Base-by-base conservation (phyloP, 176 grass and related monocot genomes). In the Oryza australiensis region DNA sequence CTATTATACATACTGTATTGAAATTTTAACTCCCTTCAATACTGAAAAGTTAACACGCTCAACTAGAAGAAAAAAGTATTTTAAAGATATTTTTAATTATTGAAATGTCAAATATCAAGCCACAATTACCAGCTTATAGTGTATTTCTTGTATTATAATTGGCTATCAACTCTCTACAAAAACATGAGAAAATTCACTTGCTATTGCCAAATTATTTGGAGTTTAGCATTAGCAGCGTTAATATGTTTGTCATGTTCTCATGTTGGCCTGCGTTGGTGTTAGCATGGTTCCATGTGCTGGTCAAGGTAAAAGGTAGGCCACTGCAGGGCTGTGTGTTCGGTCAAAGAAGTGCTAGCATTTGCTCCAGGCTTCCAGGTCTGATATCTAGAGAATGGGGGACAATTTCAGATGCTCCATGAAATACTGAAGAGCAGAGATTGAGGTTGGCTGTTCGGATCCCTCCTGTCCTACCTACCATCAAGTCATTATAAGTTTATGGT, bases 361-460 rank as follows among this genome's bases (percentile, higher is more conserved):
- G 71, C 26, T 53, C 29, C 15, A 77, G 55, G 55, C 22, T 24
- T 5, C 55, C 55, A 23, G 20, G 7, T 9, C 8, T 60, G 55
- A 9, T n/a, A 60, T 60, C 22, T 60, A 24, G 55, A 23, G 55
- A 60, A 24, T 60, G 55, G 55, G 7, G 9, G 22, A 60, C 7
- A 60, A 60, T 23, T 60, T 9, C 22, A 60, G 55, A 24, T 60
- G 55, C 20, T 60, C 55, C 55, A 24, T 60, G 22, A 23, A 23
- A 60, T 24, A 60, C 55, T 60, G 22, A 24, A 57, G 55, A 9
- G 22, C 22, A 22, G 30, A 79, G 65, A 67, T n/a, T 5, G 16
- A 80, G 46, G n/a, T 62, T 67, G 49, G 66, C 28, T 77, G 73
- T 78, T 86, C 67, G 72, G 57, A 71, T 57, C 66, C 10, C 43